These are phyloP conservation scores for Piloderma croceum DNA, from an alignment of 768 basidiomycete species.

Conservation along the genomic window DNA sequence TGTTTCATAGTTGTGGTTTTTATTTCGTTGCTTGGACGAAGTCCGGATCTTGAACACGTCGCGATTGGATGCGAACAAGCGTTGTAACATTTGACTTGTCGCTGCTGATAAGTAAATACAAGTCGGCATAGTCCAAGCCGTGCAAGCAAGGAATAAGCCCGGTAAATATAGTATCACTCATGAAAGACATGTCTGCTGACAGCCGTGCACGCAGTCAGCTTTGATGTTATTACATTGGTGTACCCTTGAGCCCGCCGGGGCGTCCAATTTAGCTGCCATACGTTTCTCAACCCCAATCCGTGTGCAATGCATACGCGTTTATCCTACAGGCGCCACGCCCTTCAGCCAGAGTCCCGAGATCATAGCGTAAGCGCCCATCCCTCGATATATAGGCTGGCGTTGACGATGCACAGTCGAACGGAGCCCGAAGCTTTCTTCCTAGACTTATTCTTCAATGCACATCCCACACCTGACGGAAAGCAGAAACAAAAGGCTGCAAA, in stretches of 20 bases:
- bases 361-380: conserved; percentile 46
- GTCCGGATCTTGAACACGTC: no score
- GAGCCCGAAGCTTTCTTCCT: conserved; percentile 71
- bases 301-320: conserved; percentile 63
- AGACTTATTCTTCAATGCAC: conserved; percentile 70
- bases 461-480: conserved; percentile 36
- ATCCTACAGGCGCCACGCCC: conserved; percentile 58
- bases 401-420: conserved; percentile 44
- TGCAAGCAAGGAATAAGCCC: no score
- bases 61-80: no score
- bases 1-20: no score
- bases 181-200: no score
- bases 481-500: conserved; percentile 63
- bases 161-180: no score
- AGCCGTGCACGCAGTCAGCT: no score
- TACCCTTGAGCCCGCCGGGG: conserved; percentile 51
- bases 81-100: no score
- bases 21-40: no score
- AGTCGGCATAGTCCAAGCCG: no score
- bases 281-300: conserved; percentile 66
- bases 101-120: no score
- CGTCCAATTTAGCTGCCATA: conserved; percentile 58
- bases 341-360: conserved; percentile 57
- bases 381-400: conserved; percentile 3
- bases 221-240: conserved; percentile 67